Evolutionary conservation across 495 filamentous ascomycete species (phyloP), one percentile per base, ranked within the genome.

Genomic region (Thermochaetoides thermophila): DNA sequence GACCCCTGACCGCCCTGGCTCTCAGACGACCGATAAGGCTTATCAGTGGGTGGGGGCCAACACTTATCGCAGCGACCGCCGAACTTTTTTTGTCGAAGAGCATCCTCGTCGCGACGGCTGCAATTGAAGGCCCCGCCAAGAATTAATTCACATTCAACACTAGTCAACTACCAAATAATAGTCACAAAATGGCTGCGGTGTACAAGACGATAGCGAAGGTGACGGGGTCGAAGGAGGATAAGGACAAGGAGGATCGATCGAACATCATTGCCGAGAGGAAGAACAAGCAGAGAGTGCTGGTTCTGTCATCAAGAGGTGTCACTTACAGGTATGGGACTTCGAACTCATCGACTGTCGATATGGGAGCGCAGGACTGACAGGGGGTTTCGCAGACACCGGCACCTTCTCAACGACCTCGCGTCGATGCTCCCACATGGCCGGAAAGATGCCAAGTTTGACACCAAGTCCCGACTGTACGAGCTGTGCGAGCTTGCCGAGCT

Each of bases 401-500:
- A 97, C 63, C 67, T 99, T 14, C 74, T 96, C 38, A 76, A 84
- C 40, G 91, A 99, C 53, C 68, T 99, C 12, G 73, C 85, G 29
- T 66, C 75, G 16, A 77, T 99, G 43, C 74, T 99, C 31, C 89
- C 89, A 0, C 89, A 99, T 48, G 74, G 74, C 23, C 73, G 84
- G 46, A 92, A 92, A 60, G 89, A 99, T 54, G 85, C 78, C 38
- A 99, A 99, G 56, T 74, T 94, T 32, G 87, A 96, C 47, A 89
- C 86, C 24, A 95, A 96, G 57, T 86, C 84, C 33, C 84, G 91
- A 47, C 78, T 93, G 38, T 76, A 81, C 55, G 75, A 93, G 47
- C 71, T 99, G 6, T 96, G 96, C 62, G 87, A 93, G 53, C 74
- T 96, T 11, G 89, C 89, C 24, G 87, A 99, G 44, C 73, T 99